Evolutionary conservation across 805 yeast species (phyloP), one percentile per base, ranked within the genome.

Genomic region (Sugiyamaella qingdaonensis): DNA sequence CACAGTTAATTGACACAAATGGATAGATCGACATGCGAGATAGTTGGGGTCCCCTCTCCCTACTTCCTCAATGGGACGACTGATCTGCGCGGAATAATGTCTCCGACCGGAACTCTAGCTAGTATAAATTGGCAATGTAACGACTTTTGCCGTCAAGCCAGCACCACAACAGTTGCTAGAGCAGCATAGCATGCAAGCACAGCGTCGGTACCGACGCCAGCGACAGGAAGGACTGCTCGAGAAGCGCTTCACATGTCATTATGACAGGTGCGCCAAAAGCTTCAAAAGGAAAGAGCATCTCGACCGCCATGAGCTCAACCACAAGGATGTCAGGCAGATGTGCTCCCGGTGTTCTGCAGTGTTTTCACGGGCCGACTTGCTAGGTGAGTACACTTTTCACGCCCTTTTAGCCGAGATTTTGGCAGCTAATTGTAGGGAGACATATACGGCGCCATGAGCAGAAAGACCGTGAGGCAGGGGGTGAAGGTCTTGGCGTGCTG

Each of bases 211-310:
- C 5, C 14, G 43, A 13, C 14, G 24, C 24, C 24, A 39, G 43
- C 2, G 13, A 4, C 24, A 16, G 13, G 43, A 39, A 2, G 11
- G 21, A 16, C 21, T 21, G 11, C 24, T 21, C 2, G 43, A 39
- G 7, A 39, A 39, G 24, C 43, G 43, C 19, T 39, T n/a, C 24
- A 21, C 14, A 39, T 39, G 43, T 9, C 21, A 19, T 13, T 21
- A 39, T 19, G 24, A 39, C 11, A 21, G 43, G 8, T 39, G 43
- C 43, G 4, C 19, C 8, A 39, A 39, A 21, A 39, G 43, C 43
- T 39, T 39, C 24, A 39, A 39, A 21, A 16, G 43, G 21, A 39
- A 19, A 39, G 43, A 39, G 43, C 43, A 39, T 9, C 43, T 39
- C 13, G 43, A 39, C 13, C 19, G 43, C 13, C 43, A 39, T 39